phyloP scores from a whole-genome alignment of 2,329 filamentous ascomycete species.

The Colletotrichum sp. region DNA sequence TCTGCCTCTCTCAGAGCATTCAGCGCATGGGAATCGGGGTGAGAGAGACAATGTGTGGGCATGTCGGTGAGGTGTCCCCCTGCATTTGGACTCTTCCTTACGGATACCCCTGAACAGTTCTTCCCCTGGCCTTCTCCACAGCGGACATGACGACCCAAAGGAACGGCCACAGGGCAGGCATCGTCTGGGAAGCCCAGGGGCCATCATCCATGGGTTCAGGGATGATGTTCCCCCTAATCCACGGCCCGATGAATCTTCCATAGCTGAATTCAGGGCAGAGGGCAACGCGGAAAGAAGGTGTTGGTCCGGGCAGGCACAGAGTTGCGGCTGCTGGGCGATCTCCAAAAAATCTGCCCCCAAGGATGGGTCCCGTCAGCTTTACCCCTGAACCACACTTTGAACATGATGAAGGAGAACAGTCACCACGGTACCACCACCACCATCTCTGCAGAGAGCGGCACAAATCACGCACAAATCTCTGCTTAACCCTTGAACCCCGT shows the following conservation, averaged over 20 bases:
- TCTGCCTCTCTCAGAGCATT: not conserved
- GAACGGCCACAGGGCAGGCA: not conserved
- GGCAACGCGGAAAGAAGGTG: not conserved
- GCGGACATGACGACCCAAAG: not conserved
- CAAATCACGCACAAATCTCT: not conserved
- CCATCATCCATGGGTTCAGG: not conserved
- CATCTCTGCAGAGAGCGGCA: not conserved
- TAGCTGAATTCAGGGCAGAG: not conserved
- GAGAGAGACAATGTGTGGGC: not conserved
- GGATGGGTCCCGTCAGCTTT: not conserved
- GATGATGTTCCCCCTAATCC: not conserved
- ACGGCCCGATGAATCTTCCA: not conserved
- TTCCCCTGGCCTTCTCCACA: not conserved
- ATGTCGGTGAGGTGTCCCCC: not conserved
- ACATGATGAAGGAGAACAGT: not conserved
- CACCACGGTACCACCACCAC: not conserved
- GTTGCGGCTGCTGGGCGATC: conserved; percentile 10
- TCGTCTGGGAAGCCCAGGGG: not conserved
- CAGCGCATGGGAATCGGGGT: not conserved
- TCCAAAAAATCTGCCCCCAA: not conserved
- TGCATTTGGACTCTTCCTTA: not conserved
- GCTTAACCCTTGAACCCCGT: not conserved
- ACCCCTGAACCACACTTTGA: not conserved
- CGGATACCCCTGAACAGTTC: not conserved
- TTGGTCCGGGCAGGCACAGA: conserved; percentile 1